Base-by-base conservation (phyloP, 2,329 filamentous ascomycete species). In the Epichloe sibirici region DNA sequence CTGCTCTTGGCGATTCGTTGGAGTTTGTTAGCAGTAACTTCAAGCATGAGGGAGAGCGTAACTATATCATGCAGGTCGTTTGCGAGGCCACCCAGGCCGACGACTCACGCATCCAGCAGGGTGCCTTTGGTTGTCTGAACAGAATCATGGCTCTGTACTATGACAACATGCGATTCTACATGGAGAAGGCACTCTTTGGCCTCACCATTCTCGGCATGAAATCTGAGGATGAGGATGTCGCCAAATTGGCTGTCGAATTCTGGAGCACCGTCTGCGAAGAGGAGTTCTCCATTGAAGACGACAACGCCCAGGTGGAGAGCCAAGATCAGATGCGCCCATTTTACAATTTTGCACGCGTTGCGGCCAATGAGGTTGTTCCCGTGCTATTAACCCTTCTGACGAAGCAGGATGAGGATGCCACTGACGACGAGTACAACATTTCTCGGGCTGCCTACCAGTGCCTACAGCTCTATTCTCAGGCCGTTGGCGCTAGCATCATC, bases 251-350 rank as follows among this genome's bases (percentile, higher is more conserved):
- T 39, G 90, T 98, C 59, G 93, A 98, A 69, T 98, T 98, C 74
- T 98, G 93, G 93, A 97, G 91, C 76, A 96, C 93, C n/a, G 93
- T 98, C 48, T 98, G 93, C 70, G 93, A 98, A 69, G 93, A 98
- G 72, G 93, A 98, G 71, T 91, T 96, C 62, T 86, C 86, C 58
- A 97, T 98, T 63, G 93, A 98, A 66, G 93, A 98, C 65, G 93
- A 98, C 70, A 98, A 98, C 69, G 79, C 83, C 31, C 65, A 77
- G 67, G 72, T 78, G 54, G 88, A 95, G 63, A 88, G 82, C 64
- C 82, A 85, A 17, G 84, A 88, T 53, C 88, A 95, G 70, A 81
- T 91, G 71, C 84, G 93, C 54, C 88, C 89, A 13, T 95, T 93
- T 72, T 96, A 93, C 76, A 94, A 94, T 74, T 98, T 98, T 69